Base-by-base conservation (phyloP, 2,329 filamentous ascomycete species). In the Exophiala sp. region DNA sequence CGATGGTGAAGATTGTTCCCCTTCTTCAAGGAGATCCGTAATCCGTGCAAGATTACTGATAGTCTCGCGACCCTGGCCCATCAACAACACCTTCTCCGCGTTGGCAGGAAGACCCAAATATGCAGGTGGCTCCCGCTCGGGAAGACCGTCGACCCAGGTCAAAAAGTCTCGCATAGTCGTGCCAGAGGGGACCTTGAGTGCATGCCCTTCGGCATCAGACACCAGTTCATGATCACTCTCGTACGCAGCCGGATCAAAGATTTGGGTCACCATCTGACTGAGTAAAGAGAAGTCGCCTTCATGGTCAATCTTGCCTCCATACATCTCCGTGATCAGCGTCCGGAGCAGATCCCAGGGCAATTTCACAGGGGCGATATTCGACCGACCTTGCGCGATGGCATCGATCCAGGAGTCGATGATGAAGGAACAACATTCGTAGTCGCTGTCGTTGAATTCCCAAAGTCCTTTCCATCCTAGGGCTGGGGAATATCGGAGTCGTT, bases 401-500 rank as follows among this genome's bases (percentile, higher is more conserved):
- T 96, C 88, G 56, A 96, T 78, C 93, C 93, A 98, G 24, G 85
- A 87, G 65, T 98, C 93, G 60, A 97, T 88, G 58, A 98, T 94
- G 68, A 88, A 93, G 47, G 88, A 88, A 39, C 87, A 95, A 71
- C 93, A 98, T 77, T 98, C 91, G 69, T 97, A 97, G 86, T 98
- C 93, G 61, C 90, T 95, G 69, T 98, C 94, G 66, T 98, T 98
- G 70, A 98, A 98, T 70, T 98, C 94, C 93, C 94, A 98, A 77
- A 96, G 95, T 46, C 89, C 88, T 74, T 95, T 96, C 93, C 93
- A 98, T 53, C 93, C 93, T 48, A 98, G 75, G 50, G 79, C 91
- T 0, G 93, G 94, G 19, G 91, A 90, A 67, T 98, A 98, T 56
- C 93, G 85, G 56, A 98, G 75, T 61, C 94, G 79, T 69, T 98